phyloP scores from a whole-genome alignment of 2,329 filamentous ascomycete genomes.

The Fusarium pseudocircinatum region DNA sequence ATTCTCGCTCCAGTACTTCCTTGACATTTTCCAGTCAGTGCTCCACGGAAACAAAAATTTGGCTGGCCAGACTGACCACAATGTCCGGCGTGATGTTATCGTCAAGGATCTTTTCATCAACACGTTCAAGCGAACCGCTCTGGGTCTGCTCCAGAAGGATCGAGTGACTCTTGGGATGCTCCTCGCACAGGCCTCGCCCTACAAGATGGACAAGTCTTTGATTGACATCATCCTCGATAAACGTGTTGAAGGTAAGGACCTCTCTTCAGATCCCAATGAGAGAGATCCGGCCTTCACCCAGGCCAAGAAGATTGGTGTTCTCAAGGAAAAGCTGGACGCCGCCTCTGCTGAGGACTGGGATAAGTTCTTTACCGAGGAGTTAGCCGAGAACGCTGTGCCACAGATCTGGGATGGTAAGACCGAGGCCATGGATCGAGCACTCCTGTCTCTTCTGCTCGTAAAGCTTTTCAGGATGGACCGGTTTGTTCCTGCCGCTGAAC shows the following conservation, averaged over 20 bases:
- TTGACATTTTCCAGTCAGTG: conserved; percentile 96
- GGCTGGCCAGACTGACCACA: conserved; percentile 76
- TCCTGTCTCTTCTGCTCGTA: conserved; percentile 86
- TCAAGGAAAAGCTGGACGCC: conserved; percentile 77
- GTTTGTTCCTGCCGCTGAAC: conserved; percentile 91
- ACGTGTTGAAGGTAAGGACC: conserved; percentile 77
- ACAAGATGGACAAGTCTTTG: conserved; percentile 89
- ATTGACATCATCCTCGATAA: conserved; percentile 89
- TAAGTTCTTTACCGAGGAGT: conserved; percentile 83
- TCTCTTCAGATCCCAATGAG: conserved; percentile 73
- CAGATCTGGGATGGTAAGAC: conserved; percentile 73
- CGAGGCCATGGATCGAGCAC: conserved; percentile 75
- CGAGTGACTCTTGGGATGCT: conserved; percentile 94
- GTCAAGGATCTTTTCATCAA: conserved; percentile 91
- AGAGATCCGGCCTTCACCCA: conserved; percentile 75
- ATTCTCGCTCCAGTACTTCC: conserved; percentile 97
- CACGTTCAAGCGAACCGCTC: conserved; percentile 91
- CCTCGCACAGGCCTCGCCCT: conserved; percentile 93
- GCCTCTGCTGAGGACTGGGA: conserved; percentile 76
- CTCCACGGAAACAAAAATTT: conserved; percentile 82
- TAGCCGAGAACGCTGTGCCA: conserved; percentile 86
- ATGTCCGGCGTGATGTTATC: conserved; percentile 86
- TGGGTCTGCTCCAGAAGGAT: conserved; percentile 92
- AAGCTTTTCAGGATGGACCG: conserved; percentile 96
- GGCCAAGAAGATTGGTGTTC: conserved; percentile 73